These are phyloP conservation scores for Bondarzewia mesenterica DNA, from an alignment of 1,284 basidiomycete species.

Conservation along the genomic window DNA sequence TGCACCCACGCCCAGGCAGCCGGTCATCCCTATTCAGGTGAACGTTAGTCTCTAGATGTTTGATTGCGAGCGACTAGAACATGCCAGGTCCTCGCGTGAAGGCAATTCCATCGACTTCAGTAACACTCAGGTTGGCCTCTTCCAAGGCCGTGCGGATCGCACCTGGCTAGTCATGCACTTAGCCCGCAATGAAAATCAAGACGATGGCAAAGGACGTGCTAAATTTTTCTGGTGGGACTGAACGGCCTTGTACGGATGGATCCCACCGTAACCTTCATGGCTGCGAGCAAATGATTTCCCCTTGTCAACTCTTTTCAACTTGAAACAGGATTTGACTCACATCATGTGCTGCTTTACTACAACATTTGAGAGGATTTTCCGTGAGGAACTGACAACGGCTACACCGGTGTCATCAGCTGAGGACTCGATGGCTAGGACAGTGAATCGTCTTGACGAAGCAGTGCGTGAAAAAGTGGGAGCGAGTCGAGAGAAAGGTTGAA, in stretches of 20 bases:
- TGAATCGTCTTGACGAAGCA: conserved; percentile 28
- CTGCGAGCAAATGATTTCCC: conserved; percentile 23
- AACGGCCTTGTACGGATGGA: conserved; percentile 75
- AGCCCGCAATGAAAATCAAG: conserved; percentile 2
- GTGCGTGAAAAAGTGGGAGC: background rate
- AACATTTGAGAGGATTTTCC: conserved; percentile 71
- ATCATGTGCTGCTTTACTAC: conserved; percentile 72
- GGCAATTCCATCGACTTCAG: conserved; percentile 78
- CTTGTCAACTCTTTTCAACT: background rate
- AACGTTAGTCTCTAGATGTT: background rate
- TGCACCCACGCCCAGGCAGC: conserved; percentile 71
- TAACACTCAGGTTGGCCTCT: conserved; percentile 50
- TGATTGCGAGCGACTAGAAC: conserved; percentile 7
- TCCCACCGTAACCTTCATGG: conserved; percentile 70
- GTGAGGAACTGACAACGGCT: conserved; percentile 65
- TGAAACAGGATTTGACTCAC: conserved; percentile 25
- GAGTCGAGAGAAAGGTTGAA: background rate
- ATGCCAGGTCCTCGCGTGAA: conserved; percentile 86
- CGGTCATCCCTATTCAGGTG: conserved; percentile 54
- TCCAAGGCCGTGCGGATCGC: conserved; percentile 64
- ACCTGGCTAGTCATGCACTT: conserved; percentile 43
- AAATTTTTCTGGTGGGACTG: conserved; percentile 71
- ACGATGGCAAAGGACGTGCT: conserved; percentile 31
- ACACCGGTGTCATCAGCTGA: conserved; percentile 90
- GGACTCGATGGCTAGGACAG: conserved; percentile 75